phyloP scores from a whole-genome alignment of 306 rosid genomes.

The Dryas octopetala region DNA sequence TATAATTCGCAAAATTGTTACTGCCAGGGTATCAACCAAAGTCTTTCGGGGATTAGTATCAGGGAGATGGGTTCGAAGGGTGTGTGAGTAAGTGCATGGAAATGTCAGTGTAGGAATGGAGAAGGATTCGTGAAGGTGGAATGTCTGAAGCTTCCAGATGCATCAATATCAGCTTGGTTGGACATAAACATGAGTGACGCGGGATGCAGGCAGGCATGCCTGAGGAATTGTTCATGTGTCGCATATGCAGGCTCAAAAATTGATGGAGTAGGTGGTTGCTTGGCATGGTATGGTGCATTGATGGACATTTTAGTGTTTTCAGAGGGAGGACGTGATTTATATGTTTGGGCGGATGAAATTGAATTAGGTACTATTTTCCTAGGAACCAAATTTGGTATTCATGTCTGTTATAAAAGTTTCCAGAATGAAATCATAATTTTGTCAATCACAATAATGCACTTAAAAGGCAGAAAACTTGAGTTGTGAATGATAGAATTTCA shows the following conservation, averaged over 20 bases:
- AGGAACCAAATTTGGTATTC: neutral
- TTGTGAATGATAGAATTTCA: no score
- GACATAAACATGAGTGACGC: constrained; percentile 12
- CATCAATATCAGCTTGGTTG: constrained; percentile 27
- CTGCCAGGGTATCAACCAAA: constrained; percentile 47
- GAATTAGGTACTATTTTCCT: constrained; percentile 15
- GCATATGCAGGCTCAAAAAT: constrained; percentile 38
- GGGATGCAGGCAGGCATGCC: constrained; percentile 40
- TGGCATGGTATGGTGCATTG: constrained; percentile 48
- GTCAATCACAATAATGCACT: no score
- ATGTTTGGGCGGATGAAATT: constrained; percentile 38
- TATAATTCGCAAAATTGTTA: neutral
- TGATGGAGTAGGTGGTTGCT: constrained; percentile 36
- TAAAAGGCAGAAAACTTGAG: no score
- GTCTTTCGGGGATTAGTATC: constrained; percentile 29
- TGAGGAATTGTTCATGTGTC: constrained; percentile 47
- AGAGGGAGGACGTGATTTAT: constrained; percentile 39
- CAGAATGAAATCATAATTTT: no score
- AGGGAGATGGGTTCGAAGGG: constrained; percentile 44
- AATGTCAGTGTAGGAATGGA: constrained; percentile 34
- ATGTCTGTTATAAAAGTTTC: no score
- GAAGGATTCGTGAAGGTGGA: constrained; percentile 48
- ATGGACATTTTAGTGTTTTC: constrained; percentile 36
- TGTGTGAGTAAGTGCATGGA: constrained; percentile 40
- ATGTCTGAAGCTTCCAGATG: constrained; percentile 46